phyloP scores from a whole-genome alignment of 345 rosid species.

The Cardiospermum halicacabum region DNA sequence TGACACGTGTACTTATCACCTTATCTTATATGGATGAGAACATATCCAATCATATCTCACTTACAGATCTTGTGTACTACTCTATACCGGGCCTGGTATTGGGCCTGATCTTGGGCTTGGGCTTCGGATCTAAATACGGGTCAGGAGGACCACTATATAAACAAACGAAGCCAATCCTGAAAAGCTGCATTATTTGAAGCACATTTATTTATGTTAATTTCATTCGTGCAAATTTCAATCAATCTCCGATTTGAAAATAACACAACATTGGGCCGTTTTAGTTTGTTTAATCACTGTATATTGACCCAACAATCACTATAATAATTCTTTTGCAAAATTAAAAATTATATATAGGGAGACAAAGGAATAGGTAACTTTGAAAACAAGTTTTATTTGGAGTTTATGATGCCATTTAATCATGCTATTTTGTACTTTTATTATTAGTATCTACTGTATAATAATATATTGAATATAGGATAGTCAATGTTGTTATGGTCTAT shows the following conservation, averaged over 20 bases:
- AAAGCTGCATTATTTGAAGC: neutral
- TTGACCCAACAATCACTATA: slow-evolving; percentile 3
- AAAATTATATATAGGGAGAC: slow-evolving; percentile 6
- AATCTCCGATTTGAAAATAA: neutral
- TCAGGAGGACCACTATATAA: no score
- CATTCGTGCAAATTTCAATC: neutral
- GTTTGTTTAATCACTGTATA: slow-evolving; percentile 1
- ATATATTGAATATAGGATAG: neutral
- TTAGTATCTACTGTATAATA: no score
- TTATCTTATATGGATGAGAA: slow-evolving; percentile 55
- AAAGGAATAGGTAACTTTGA: slow-evolving; percentile 9
- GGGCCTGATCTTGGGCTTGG: neutral
- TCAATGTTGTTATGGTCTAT: neutral
- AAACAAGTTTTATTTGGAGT: slow-evolving; percentile 18
- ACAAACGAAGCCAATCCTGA: neutral
- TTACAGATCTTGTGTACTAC: neutral
- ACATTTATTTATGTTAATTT: neutral
- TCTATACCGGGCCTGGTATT: no score
- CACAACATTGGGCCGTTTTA: neutral
- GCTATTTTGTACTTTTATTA: slow-evolving; percentile 16
- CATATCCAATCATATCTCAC: slow-evolving; percentile 16
- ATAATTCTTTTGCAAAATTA: neutral
- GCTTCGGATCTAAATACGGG: no score
- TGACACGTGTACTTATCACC: slow-evolving; percentile 93
- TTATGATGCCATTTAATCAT: slow-evolving; percentile 18